Conservation (phyloP, 805 yeast genomes). For the Suhomyces xylopsoci region DNA sequence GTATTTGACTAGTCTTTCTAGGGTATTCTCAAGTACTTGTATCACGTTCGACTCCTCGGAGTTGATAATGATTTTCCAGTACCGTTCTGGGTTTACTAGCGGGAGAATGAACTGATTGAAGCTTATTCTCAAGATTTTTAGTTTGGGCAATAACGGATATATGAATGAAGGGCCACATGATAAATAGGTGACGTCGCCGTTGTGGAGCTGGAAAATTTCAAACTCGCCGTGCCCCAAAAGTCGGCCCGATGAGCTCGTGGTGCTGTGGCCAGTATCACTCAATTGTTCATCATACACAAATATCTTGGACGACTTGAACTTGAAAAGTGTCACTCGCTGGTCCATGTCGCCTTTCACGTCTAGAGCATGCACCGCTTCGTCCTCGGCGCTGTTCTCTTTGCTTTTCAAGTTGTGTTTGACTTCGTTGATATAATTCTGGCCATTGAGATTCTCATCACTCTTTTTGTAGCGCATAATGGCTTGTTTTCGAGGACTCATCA, state of each 20-base stretch:
- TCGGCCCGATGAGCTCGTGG: slow-evolving; percentile 34
- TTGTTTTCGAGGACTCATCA: slow-evolving; percentile 37
- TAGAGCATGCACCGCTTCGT: slow-evolving; percentile 4
- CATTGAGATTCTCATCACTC: slow-evolving; percentile 21
- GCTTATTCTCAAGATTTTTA: slow-evolving; percentile 53
- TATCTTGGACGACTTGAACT: slow-evolving; percentile 29
- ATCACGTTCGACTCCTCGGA: slow-evolving; percentile 27
- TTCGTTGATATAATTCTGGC: slow-evolving; percentile 22
- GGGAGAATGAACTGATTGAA: slow-evolving; percentile 55
- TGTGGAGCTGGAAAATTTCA: slow-evolving; percentile 57
- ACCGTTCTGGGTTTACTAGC: slow-evolving; percentile 70
- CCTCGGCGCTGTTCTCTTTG: slow-evolving; percentile 6
- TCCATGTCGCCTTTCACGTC: slow-evolving; percentile 25
- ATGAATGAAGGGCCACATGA: slow-evolving; percentile 66
- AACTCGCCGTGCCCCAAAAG: slow-evolving; percentile 60
- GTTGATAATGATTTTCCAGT: slow-evolving; percentile 56
- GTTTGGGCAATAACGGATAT: slow-evolving; percentile 68
- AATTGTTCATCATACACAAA: slow-evolving; percentile 36
- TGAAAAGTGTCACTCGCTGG: slow-evolving; percentile 36
- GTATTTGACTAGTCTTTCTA: slow-evolving; percentile 40
- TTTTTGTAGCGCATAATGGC: slow-evolving; percentile 37
- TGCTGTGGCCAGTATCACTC: slow-evolving; percentile 11
- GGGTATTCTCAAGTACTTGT: slow-evolving; percentile 30
- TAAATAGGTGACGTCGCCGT: slow-evolving; percentile 56
- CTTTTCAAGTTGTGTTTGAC: slow-evolving; percentile 24